Evolutionary conservation across 1,139 yeast species (phyloP), one percentile per base, ranked within the genome.

Genomic region (Saccharomyces hybrid): DNA sequence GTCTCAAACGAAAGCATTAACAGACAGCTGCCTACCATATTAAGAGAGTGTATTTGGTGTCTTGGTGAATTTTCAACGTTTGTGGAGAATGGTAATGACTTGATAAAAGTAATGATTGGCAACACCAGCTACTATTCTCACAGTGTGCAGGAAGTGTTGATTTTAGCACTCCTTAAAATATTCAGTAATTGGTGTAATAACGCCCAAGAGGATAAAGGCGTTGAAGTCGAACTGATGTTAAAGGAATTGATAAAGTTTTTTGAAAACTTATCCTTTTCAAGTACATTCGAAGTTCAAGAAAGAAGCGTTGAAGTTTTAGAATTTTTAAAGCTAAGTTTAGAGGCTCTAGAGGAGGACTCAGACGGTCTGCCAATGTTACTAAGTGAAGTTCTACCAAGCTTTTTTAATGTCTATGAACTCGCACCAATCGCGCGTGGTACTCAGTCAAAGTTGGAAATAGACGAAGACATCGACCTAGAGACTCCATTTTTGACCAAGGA

Each of bases 221-320:
- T 38, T 38, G 44, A 16, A 38, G 57, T 71, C 1, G 51, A 64
- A 28, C 52, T 46, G 3, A 46, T 68, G 32, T 59, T 72, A 6
- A 51, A 56, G 5, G 52, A 56, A 13, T 47, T 73, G 3, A 59
- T 72, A 4, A 48, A 51, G 2, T 73, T 73, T 59, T 62, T 79
- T 29, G 77, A 73, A 32, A 62, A 62, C 16, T 62, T 74, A 31
- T 69, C 77, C 16, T 67, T 67, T 8, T 76, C 79, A 8, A 71
- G 71, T 49, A 72, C 82, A 59, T 88, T 86, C 67, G 97, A 91
- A 66, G 83, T 90, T 5, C 99, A 93, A 69, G 99, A 93, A 65
- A 76, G 98, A 48, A 80, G 95, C 9, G 77, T 83, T n/a, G 90
- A 93, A 51, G 85, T 87, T 75, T 68, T 81, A 44, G 99, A 93